Evolutionary conservation across 2,329 filamentous ascomycete species (phyloP), one percentile per base, ranked within the genome.

Genomic region (Lizonia empirigonia): DNA sequence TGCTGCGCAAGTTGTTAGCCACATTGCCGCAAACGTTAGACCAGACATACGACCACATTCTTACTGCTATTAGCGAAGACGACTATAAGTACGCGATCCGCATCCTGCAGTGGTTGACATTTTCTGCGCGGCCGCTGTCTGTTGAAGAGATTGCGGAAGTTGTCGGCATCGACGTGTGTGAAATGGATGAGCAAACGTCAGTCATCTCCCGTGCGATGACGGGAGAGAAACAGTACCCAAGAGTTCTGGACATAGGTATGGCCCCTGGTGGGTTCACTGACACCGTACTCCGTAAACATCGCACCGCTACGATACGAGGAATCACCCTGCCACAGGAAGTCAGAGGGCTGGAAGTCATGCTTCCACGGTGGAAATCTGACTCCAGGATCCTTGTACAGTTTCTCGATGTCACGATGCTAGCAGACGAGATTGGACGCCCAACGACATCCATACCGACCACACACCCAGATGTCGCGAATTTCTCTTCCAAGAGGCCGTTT

Each of bases 181-280:
- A n/a, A n/a, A n/a, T n/a, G n/a, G n/a, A n/a, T n/a, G n/a, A n/a
- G n/a, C n/a, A n/a, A n/a, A n/a, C n/a, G n/a, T n/a, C n/a, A n/a
- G n/a, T n/a, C n/a, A n/a, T n/a, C n/a, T n/a, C n/a, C n/a, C n/a
- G n/a, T n/a, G n/a, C n/a, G n/a, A n/a, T n/a, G n/a, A n/a, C n/a
- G n/a, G n/a, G n/a, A n/a, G 24, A 26, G 5, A 26, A 9, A 5
- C 24, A 26, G 5, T 9, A 23, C 12, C 47, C 45, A 2, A 32
- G 35, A 5, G 70, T 84, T 16, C 75, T 85, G 1, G 82, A 85
- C 54, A 72, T 83, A 54, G 83, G 82, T 62, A 78, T 80, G 71
- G 82, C 82, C 0, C 82, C 82, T 0, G 82, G 82, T 3, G 82
- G 78, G 1, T 85, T 82, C 55, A 65, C 79, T 2, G 54, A 58